A percentile compares a stretch with the other conserved stretches of the same genome.
These are phyloP conservation scores for Boletus albobrunnescens DNA, from an alignment of 1,284 basidiomycete species.

Conservation along the genomic window DNA sequence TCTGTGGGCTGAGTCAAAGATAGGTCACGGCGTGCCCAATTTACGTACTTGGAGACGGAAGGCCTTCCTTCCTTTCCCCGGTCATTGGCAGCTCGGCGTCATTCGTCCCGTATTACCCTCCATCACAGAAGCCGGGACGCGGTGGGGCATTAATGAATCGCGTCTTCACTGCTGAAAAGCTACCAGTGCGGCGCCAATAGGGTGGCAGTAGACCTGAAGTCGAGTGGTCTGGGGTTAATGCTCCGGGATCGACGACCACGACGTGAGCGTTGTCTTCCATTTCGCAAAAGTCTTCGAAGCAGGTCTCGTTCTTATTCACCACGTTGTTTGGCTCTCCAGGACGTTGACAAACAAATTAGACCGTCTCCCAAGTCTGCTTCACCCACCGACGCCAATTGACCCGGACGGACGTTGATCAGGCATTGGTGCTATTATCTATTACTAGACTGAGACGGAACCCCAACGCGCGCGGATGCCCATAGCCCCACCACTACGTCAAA, in stretches of 20 bases:
- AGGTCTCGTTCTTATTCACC: no score
- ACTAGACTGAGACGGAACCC: background rate
- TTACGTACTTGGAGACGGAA: constrained; percentile 18
- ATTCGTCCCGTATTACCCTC: background rate
- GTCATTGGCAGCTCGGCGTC: background rate
- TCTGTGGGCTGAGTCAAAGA: no score
- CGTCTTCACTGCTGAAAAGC: background rate
- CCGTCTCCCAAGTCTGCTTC: no score
- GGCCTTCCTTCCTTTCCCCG: constrained; percentile 2
- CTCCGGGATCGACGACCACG: constrained; percentile 16
- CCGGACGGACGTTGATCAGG: background rate
- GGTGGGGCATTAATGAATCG: background rate
- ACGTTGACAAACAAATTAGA: constrained; percentile 18
- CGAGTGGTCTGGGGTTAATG: constrained; percentile 6
- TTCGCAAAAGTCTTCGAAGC: no score
- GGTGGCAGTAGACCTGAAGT: background rate
- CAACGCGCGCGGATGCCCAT: constrained; percentile 17
- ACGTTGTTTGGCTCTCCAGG: constrained; percentile 19
- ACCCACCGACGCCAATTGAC: no score
- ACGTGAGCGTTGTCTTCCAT: constrained; percentile 18
- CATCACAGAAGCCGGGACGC: background rate
- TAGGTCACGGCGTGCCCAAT: no score
- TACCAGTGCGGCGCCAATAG: background rate
- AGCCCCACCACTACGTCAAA: constrained; percentile 9
- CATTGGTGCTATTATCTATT: no score